Conservation (phyloP, 257 asterid species). For the Jacaranda copaia region DNA sequence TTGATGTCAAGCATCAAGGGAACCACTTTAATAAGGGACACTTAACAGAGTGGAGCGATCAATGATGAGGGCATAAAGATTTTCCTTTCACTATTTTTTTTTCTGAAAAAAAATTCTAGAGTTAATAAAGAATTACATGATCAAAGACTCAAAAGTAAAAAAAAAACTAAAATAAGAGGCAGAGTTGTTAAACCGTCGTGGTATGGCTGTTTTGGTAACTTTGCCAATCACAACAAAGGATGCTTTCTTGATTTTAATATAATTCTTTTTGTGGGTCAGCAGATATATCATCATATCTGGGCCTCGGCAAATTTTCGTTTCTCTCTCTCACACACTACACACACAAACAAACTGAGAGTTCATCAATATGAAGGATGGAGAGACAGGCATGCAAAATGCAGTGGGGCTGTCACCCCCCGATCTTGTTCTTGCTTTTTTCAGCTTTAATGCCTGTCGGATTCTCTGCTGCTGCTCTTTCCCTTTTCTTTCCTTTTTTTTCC, state of each 20-base stretch:
- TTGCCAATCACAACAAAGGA: neutral
- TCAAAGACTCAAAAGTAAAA: too few species aligned
- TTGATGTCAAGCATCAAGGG: constrained; percentile 91
- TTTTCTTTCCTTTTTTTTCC: too few species aligned
- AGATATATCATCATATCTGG: constrained; percentile 31
- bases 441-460: constrained; percentile 36
- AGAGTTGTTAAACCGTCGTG: neutral
- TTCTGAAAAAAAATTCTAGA: constrained; percentile 25
- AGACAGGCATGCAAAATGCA: constrained; percentile 75
- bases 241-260: constrained; percentile 42
- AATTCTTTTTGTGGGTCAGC: constrained; percentile 40
- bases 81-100: constrained; percentile 10
- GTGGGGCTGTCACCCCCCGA: constrained; percentile 46
- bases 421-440: constrained; percentile 40
- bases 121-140: constrained; percentile 47
- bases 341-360: constrained; percentile 32
- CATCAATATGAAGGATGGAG: constrained; percentile 34
- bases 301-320: neutral
- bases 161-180: constrained; percentile 23
- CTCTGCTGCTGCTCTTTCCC: constrained; percentile 32
- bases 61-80: constrained; percentile 44
- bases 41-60: constrained; percentile 70
- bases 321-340: constrained; percentile 31
- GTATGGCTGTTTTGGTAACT: constrained; percentile 51
- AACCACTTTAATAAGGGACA: constrained; percentile 63